Conservation (phyloP, 208 protist genomes). For the Leishmania martiniquensis region DNA sequence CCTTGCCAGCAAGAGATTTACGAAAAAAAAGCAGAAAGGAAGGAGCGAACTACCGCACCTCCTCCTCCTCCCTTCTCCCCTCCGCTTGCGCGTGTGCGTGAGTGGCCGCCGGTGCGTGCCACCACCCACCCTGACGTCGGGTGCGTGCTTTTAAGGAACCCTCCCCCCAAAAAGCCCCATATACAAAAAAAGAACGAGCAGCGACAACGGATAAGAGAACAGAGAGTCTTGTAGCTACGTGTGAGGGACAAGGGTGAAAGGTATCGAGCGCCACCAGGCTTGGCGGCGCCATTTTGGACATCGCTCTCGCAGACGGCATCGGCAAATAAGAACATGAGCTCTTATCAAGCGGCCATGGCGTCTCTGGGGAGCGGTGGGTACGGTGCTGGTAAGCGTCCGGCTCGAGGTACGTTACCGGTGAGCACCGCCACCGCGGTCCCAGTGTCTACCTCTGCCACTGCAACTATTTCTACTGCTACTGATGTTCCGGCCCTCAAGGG, state of each 20-base stretch:
- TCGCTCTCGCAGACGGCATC: not conserved
- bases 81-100: not conserved
- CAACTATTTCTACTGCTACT: not conserved
- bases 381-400: constrained; percentile 6
- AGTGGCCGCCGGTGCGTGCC: not conserved
- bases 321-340: constrained; percentile 20
- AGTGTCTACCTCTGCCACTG: not conserved
- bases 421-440: not conserved
- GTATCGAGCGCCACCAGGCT: not conserved
- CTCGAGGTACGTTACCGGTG: constrained; percentile 6
- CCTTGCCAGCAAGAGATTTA: too few species aligned
- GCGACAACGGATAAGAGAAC: not conserved
- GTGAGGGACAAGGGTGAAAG: not conserved
- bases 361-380: constrained; percentile 12
- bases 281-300: not conserved
- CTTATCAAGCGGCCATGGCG: constrained; percentile 12
- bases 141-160: too few species aligned
- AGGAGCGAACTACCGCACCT: not conserved
- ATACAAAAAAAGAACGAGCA: too few species aligned
- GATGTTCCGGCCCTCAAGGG: not conserved
- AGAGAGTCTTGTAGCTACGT: not conserved
- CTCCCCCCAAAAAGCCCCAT: too few species aligned
- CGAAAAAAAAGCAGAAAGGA: too few species aligned
- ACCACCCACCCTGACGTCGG: not conserved
- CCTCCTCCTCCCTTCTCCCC: not conserved